Evolutionary conservation across 768 basidiomycete species (phyloP).

Genomic region (Rossbeevera mucosa): DNA sequence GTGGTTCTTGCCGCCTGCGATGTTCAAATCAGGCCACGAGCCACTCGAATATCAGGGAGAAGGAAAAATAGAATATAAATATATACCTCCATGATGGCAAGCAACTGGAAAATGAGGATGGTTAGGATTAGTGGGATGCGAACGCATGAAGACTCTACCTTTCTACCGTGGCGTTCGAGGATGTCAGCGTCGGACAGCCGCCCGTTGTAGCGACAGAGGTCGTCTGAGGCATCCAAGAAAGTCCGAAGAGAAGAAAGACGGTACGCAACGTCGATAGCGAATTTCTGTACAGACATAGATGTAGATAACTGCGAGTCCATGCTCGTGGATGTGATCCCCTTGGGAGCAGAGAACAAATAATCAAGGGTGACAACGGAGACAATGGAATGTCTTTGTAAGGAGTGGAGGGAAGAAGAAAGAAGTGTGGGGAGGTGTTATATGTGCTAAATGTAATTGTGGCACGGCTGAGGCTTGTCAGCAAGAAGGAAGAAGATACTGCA

Average conservation of each 20-base stretch:
- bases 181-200: constrained; percentile 19
- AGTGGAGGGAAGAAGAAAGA: neutral
- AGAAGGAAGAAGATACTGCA: too few relatives aligned
- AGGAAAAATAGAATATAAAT: constrained; percentile 13
- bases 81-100: constrained; percentile 49
- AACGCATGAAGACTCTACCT: constrained; percentile 13
- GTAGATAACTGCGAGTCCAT: constrained; percentile 9
- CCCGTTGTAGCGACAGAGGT: constrained; percentile 19
- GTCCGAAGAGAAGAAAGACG: constrained; percentile 28
- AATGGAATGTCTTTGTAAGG: neutral
- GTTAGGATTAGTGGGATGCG: constrained; percentile 3
- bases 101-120: constrained; percentile 34
- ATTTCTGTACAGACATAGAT: constrained; percentile 19
- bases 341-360: constrained; percentile 17
- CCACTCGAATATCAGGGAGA: neutral
- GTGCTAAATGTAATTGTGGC: constrained; percentile 29
- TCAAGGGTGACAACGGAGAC: constrained; percentile 5
- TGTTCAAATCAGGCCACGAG: neutral
- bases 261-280: constrained; percentile 27
- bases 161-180: constrained; percentile 24
- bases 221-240: constrained; percentile 29
- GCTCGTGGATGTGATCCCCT: constrained; percentile 17
- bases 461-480: too few relatives aligned
- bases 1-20: constrained; percentile 45
- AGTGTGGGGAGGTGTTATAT: constrained; percentile 17